These are phyloP conservation scores for Dendrothele bispora DNA, from an alignment of 768 basidiomycete genomes.

Conservation along the genomic window DNA sequence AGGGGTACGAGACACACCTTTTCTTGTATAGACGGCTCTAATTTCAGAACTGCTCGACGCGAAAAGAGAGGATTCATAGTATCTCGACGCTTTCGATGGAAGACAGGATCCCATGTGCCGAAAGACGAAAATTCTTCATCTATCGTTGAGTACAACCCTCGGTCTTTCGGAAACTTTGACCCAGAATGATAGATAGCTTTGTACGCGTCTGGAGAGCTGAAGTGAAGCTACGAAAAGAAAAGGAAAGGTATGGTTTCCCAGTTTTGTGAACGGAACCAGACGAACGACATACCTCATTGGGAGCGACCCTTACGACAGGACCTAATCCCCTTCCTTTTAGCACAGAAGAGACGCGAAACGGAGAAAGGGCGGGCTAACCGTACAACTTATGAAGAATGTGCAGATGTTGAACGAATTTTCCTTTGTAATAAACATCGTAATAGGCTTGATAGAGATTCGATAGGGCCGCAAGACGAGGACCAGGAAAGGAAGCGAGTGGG, in stretches of 20 bases:
- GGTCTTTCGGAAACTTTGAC: constrained; percentile 19
- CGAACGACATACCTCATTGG: constrained; percentile 14
- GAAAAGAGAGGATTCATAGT: constrained; percentile 16
- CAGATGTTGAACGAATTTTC: constrained; percentile 5
- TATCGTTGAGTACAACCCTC: constrained; percentile 13
- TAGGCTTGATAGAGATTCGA: constrained; percentile 6
- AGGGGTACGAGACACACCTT: constrained; percentile 5
- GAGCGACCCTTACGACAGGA: constrained; percentile 8
- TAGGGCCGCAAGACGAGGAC: constrained; percentile 8
- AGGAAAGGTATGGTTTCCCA: neutral
- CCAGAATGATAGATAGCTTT: constrained; percentile 3
- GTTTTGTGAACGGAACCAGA: too few relatives aligned
- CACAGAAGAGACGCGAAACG: neutral
- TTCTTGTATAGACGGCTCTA: constrained; percentile 9
- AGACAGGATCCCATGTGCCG: constrained; percentile 7
- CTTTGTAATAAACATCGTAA: constrained; percentile 6
- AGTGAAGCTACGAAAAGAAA: constrained; percentile 3
- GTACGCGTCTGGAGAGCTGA: constrained; percentile 6
- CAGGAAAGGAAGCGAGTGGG: constrained; percentile 8
- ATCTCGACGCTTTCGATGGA: constrained; percentile 12
- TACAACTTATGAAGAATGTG: constrained; percentile 3
- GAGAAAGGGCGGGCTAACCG: neutral
- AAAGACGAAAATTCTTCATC: constrained; percentile 16
- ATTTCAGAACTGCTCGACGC: constrained; percentile 11
- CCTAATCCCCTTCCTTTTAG: neutral